Conservation (phyloP, 1,139 yeast genomes). For the Kodamaea anthophila region DNA sequence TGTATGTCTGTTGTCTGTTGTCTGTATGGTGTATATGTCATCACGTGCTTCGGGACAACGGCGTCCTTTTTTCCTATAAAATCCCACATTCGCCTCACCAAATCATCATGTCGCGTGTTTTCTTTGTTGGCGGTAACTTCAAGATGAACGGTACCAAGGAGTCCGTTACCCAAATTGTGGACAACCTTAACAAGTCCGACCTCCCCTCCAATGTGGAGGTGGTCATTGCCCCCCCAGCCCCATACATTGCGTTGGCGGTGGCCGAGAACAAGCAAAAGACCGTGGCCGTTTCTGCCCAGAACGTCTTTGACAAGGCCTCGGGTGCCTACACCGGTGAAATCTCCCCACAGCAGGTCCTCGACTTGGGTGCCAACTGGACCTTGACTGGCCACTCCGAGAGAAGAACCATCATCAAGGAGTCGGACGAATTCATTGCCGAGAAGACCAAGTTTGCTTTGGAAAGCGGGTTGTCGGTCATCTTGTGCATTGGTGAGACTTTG, state of each 20-base stretch:
- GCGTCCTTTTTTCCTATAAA: slow-evolving; percentile 8
- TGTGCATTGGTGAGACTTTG: slow-evolving; percentile 95
- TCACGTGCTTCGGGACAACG: slow-evolving; percentile 8
- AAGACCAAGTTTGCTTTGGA: slow-evolving; percentile 94
- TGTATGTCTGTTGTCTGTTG: too few relatives aligned
- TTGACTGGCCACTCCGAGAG: slow-evolving; percentile 98
- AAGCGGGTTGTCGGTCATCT: slow-evolving; percentile 79
- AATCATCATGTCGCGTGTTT: slow-evolving; percentile 67
- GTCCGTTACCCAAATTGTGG: slow-evolving; percentile 78
- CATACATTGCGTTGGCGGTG: slow-evolving; percentile 77
- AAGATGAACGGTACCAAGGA: slow-evolving; percentile 95
- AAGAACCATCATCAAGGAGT: slow-evolving; percentile 87
- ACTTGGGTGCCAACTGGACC: slow-evolving; percentile 91
- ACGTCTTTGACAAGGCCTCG: slow-evolving; percentile 75
- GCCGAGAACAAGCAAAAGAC: slow-evolving; percentile 62
- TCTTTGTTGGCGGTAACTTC: slow-evolving; percentile 98
- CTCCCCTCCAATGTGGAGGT: slow-evolving; percentile 78
- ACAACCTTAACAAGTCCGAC: slow-evolving; percentile 70
- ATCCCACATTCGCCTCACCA: slow-evolving; percentile 1
- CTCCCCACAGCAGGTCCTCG: slow-evolving; percentile 83
- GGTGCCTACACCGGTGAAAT: slow-evolving; percentile 99
- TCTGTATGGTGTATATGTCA: too few relatives aligned
- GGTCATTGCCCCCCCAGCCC: slow-evolving; percentile 94
- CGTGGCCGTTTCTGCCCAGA: slow-evolving; percentile 84
- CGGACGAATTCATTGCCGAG: slow-evolving; percentile 87